Conservation (phyloP, 306 rosid species). For the Vicia villosa region DNA sequence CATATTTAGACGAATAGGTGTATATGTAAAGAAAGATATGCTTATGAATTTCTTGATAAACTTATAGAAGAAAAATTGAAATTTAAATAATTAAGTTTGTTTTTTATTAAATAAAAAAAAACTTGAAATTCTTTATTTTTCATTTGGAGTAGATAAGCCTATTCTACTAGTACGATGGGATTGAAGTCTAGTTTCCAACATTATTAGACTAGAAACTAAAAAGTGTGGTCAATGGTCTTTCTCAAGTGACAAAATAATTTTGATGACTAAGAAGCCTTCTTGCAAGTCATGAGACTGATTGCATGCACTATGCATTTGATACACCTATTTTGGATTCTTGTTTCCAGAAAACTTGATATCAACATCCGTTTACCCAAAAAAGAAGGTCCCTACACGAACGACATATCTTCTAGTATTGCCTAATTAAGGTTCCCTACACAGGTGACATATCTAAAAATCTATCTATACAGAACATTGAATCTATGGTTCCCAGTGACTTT, state of each 20-base stretch:
- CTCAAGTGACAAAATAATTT: not conserved
- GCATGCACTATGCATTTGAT: not conserved
- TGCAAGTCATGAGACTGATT: not conserved
- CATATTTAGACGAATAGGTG: too few relatives aligned
- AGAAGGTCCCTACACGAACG: not conserved
- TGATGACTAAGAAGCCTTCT: constrained; percentile 8
- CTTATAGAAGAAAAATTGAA: too few relatives aligned
- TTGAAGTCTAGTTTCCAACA: constrained; percentile 2
- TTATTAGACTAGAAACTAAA: not conserved
- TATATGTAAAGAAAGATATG: too few relatives aligned
- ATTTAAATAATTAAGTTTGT: too few relatives aligned
- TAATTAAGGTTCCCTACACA: not conserved
- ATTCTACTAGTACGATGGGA: not conserved
- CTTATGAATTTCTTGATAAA: too few relatives aligned
- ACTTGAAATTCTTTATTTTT: too few relatives aligned
- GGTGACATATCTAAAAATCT: not conserved
- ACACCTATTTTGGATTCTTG: not conserved
- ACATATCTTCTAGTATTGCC: not conserved
- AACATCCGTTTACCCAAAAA: not conserved
- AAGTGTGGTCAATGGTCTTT: constrained; percentile 14
- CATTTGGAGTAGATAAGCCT: too few relatives aligned
- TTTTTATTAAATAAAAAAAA: too few relatives aligned
- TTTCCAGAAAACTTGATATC: not conserved
- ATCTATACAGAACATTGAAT: not conserved
- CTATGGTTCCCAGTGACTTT: not conserved